Conservation (phyloP, 73 alveolate genomes). For the Stentor coeruleus region DNA sequence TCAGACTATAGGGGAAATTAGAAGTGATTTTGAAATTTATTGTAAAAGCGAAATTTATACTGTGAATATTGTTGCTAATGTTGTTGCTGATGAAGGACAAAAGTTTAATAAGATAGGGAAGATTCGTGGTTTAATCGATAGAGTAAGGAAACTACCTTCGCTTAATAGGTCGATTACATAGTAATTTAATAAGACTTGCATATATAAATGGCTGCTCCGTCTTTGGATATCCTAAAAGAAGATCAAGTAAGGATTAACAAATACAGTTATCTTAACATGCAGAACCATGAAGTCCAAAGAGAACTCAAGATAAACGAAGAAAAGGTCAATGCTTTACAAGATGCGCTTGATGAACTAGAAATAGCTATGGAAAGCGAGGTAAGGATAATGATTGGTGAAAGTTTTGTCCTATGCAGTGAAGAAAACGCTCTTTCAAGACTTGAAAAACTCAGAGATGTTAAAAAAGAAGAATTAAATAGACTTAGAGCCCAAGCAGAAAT, state of each 20-base stretch:
- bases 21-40: neutral
- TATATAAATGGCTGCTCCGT: too few species aligned
- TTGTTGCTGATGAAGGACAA: neutral
- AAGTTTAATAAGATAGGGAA: too few species aligned
- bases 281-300: slow-evolving; percentile 34
- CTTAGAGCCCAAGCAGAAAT: slow-evolving; percentile 34
- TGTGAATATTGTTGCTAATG: neutral
- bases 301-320: slow-evolving; percentile 45
- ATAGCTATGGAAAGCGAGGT: slow-evolving; percentile 48
- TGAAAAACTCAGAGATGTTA: slow-evolving; percentile 47
- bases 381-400: slow-evolving; percentile 54
- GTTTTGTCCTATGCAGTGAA: slow-evolving; percentile 49
- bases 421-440: slow-evolving; percentile 48
- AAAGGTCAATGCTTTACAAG: slow-evolving; percentile 34
- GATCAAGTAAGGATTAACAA: slow-evolving; percentile 52
- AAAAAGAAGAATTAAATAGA: slow-evolving; percentile 35
- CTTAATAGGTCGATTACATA: neutral
- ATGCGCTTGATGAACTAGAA: slow-evolving; percentile 58
- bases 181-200: too few species aligned
- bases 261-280: slow-evolving; percentile 49
- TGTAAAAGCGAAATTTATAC: slow-evolving; percentile 1
- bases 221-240: slow-evolving; percentile 41
- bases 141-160: neutral
- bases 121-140: neutral
- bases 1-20: neutral